These are phyloP conservation scores for Phytophthora cajani DNA, from an alignment of 352 stramenopile species.

Conservation along the genomic window DNA sequence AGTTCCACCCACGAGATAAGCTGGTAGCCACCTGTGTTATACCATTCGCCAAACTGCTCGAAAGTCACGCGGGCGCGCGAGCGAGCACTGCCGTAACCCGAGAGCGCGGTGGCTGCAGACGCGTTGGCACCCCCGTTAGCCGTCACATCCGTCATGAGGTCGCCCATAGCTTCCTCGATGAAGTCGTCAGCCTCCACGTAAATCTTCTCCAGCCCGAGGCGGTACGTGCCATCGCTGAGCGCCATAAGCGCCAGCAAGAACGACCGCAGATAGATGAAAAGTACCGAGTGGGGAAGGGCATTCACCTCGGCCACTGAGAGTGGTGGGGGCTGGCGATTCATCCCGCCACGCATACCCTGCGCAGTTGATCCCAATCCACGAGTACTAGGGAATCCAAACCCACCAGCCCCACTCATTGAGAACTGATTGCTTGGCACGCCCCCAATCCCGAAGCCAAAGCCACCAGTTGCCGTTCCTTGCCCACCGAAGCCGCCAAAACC, in stretches of 20 bases:
- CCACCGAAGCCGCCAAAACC: conserved; percentile 29
- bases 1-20: conserved; percentile 89
- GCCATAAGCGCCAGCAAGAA: conserved; percentile 88
- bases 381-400: conserved; percentile 66
- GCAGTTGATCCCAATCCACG: conserved; percentile 46
- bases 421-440: conserved; percentile 53
- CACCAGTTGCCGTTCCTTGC: conserved; percentile 31
- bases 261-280: conserved; percentile 88
- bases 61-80: conserved; percentile 85
- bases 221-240: conserved; percentile 85
- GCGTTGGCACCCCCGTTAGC: conserved; percentile 53
- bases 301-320: conserved; percentile 55
- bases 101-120: conserved; percentile 38
- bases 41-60: conserved; percentile 92
- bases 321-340: conserved; percentile 40
- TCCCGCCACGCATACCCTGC: conserved; percentile 31
- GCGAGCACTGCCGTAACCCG: conserved; percentile 69
- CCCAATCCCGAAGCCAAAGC: conserved; percentile 42
- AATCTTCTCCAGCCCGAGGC: conserved; percentile 85
- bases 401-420: conserved; percentile 48
- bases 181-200: conserved; percentile 88
- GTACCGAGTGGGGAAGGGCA: conserved; percentile 76
- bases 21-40: conserved; percentile 84
- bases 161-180: conserved; percentile 85
- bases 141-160: conserved; percentile 83